A percentile compares a stretch with the other conserved stretches of the same genome.
These are phyloP conservation scores for Eimeria sp. DNA, from an alignment of 169 alveolate genomes.

Conservation along the genomic window DNA sequence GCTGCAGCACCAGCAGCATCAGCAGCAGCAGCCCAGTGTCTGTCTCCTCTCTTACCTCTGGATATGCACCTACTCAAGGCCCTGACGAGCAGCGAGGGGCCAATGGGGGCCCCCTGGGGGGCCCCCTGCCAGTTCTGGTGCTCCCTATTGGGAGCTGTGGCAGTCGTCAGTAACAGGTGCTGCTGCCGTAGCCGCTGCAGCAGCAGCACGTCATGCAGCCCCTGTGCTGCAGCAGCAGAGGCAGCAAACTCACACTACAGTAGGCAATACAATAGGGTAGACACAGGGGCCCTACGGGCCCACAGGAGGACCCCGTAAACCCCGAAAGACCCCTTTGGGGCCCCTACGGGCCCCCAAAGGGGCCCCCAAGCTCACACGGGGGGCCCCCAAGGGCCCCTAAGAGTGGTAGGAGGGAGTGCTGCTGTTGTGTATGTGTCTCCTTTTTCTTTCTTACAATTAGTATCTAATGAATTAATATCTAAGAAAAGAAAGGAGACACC, in stretches of 20 bases:
- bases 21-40: no score
- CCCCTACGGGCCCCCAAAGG: not conserved
- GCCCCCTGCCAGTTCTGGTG: not conserved
- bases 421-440: no score
- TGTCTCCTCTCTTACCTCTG: not conserved
- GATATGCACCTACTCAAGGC: not conserved
- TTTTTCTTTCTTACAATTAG: no score
- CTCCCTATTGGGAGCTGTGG: not conserved
- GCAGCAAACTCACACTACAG: not conserved
- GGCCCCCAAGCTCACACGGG: not conserved
- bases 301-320: no score
- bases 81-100: not conserved
- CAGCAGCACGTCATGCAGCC: slow-evolving; percentile 4
- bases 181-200: slow-evolving; percentile 4
- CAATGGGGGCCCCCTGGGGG: not conserved
- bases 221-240: slow-evolving; percentile 48
- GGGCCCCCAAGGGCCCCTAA: not conserved
- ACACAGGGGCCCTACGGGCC: no score
- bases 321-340: not conserved
- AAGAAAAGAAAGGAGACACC: not conserved
- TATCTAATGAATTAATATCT: not conserved
- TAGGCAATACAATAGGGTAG: no score
- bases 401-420: no score
- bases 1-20: no score
- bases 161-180: not conserved